phyloP scores from a whole-genome alignment of 306 rosid genomes.

The Sicyos edulis region DNA sequence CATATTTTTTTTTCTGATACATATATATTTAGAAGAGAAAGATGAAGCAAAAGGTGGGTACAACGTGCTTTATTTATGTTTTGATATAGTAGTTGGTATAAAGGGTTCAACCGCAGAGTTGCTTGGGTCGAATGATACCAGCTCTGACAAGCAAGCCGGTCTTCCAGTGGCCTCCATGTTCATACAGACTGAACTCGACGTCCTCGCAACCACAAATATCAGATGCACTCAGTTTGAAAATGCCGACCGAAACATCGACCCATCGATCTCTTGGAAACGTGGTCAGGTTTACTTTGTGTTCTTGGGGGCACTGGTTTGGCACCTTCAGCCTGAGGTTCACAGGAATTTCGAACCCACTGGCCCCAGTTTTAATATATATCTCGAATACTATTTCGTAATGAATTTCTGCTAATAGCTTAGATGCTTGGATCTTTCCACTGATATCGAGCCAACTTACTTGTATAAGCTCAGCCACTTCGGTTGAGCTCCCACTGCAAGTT shows the following conservation, averaged over 20 bases:
- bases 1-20: no score
- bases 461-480: conserved; percentile 47
- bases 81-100: no score
- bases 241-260: conserved; percentile 49
- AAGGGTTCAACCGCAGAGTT: no score
- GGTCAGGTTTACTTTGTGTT: conserved; percentile 29
- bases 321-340: conserved; percentile 45
- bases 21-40: no score
- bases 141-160: no score
- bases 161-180: no score
- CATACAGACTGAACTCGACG: no score
- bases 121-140: no score
- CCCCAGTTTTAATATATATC: conserved; percentile 40
- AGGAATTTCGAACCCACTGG: conserved; percentile 53
- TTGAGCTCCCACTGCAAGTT: conserved; percentile 38
- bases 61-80: no score
- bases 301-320: conserved; percentile 45
- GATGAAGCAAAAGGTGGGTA: no score
- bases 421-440: conserved; percentile 45
- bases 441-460: conserved; percentile 66
- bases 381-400: conserved; percentile 40
- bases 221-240: conserved; percentile 14
- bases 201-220: no score
- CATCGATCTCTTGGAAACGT: conserved; percentile 25
- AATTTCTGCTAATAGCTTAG: conserved; percentile 47